phyloP scores from a whole-genome alignment of 306 rosid species.

The Betula pendula region DNA sequence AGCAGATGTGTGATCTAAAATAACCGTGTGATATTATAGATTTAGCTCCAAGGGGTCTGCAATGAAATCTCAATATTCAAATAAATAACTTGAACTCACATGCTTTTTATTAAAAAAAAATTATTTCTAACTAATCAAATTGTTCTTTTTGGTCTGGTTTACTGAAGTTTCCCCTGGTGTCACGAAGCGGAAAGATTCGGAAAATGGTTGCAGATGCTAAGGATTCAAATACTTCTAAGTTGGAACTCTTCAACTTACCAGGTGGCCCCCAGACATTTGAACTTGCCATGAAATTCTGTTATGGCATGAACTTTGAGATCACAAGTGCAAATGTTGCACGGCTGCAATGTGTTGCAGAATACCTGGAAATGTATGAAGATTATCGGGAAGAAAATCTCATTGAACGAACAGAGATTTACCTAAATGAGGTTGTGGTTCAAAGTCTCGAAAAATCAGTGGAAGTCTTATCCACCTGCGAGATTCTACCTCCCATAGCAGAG shows the following conservation, averaged over 20 bases:
- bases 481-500: conserved; percentile 55
- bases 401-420: conserved; percentile 55
- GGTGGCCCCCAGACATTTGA: conserved; percentile 81
- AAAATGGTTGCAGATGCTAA: conserved; percentile 74
- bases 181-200: conserved; percentile 83
- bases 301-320: conserved; percentile 85
- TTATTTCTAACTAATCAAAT: conserved; percentile 12
- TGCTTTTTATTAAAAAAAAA: not conserved
- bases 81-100: conserved; percentile 7
- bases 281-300: conserved; percentile 83
- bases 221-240: conserved; percentile 47
- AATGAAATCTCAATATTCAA: not conserved
- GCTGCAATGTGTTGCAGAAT: conserved; percentile 75
- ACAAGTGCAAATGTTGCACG: conserved; percentile 63
- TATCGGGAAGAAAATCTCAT: conserved; percentile 72
- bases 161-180: conserved; percentile 77
- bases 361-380: conserved; percentile 80
- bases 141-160: conserved; percentile 16
- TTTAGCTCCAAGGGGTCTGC: not conserved
- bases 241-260: conserved; percentile 74
- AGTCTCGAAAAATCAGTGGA: conserved; percentile 71
- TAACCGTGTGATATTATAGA: not conserved
- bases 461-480: conserved; percentile 64
- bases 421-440: conserved; percentile 60
- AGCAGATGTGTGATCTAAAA: not conserved